Conservation (phyloP, 2,329 filamentous ascomycete species). For the Boeremia exigua region DNA sequence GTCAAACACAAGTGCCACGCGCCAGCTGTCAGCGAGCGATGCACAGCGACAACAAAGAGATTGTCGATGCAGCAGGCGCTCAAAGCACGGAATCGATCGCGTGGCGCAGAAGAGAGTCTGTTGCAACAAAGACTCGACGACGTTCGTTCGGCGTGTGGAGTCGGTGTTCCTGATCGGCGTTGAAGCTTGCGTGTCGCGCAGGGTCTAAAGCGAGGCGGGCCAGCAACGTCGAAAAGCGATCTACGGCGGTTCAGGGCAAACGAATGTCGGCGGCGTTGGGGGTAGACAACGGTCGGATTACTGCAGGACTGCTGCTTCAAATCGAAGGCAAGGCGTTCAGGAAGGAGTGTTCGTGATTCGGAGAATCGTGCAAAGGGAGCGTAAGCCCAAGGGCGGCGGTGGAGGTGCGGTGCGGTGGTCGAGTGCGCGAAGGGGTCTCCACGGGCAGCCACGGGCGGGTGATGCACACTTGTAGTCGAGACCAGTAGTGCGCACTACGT, state of each 20-base stretch:
- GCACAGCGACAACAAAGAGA: conserved; percentile 25
- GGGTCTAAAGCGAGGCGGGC: conserved; percentile 14
- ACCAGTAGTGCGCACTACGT: conserved; percentile 36
- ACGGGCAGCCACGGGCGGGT: conserved; percentile 42
- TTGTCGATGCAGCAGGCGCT: conserved; percentile 11
- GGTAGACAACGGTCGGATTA: conserved; percentile 27
- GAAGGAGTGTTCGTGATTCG: conserved; percentile 45
- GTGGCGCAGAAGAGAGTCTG: conserved; percentile 5
- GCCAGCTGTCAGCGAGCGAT: conserved; percentile 23
- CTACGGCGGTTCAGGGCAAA: conserved; percentile 19
- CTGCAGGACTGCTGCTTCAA: conserved; percentile 13
- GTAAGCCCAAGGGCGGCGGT: conserved; percentile 33
- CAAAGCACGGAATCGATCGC: neutral
- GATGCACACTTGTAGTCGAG: conserved; percentile 38
- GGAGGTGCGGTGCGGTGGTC: conserved; percentile 5
- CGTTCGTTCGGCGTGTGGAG: conserved; percentile 18
- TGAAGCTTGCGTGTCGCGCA: conserved; percentile 32
- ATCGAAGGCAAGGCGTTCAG: conserved; percentile 22
- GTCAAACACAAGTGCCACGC: conserved; percentile 27
- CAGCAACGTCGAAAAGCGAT: conserved; percentile 2
- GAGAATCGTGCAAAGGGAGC: conserved; percentile 46
- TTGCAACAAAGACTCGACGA: conserved; percentile 17
- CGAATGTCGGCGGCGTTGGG: conserved; percentile 32
- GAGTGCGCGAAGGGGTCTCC: conserved; percentile 14
- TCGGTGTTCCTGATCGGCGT: conserved; percentile 34